Conservation (phyloP, 192 early-diverging fungal species). For the Linnemannia zychae region DNA sequence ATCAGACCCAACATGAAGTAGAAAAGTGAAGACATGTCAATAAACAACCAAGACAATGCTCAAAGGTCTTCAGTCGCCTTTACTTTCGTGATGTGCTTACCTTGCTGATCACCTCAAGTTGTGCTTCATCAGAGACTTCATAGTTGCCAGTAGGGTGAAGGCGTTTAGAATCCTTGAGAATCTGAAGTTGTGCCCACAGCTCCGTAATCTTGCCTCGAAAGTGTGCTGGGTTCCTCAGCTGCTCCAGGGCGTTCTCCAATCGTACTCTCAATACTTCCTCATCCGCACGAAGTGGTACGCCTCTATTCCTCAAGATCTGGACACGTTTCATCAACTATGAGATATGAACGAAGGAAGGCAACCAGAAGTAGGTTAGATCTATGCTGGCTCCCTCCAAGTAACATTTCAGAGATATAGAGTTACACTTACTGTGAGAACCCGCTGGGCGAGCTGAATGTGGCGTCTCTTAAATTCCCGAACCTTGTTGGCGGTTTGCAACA, state of each 20-base stretch:
- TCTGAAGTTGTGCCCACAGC: conserved; percentile 83
- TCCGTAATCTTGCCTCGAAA: conserved; percentile 88
- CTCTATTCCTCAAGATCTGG: conserved; percentile 86
- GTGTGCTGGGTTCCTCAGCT: conserved; percentile 82
- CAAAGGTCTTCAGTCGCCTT: not conserved
- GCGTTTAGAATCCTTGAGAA: conserved; percentile 73
- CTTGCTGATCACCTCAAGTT: conserved; percentile 70
- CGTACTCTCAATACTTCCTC: conserved; percentile 85
- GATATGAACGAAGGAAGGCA: not conserved
- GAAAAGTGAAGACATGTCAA: not conserved
- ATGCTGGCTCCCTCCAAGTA: not conserved
- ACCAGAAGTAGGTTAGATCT: not conserved
- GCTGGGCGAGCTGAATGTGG: conserved; percentile 81
- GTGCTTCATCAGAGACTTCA: conserved; percentile 68
- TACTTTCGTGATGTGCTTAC: conserved; percentile 11
- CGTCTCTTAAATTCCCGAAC: conserved; percentile 85
- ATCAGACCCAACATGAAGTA: not conserved
- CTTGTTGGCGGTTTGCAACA: conserved; percentile 78
- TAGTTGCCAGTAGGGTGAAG: conserved; percentile 57
- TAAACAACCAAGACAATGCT: not conserved
- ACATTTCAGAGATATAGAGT: not conserved
- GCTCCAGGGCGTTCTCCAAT: conserved; percentile 80
- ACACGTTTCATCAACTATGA: conserved; percentile 89
- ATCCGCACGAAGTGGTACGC: conserved; percentile 83
- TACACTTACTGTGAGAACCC: conserved; percentile 72